Conservation (phyloP, 768 basidiomycete species). For the Coprinopsis cinerea region DNA sequence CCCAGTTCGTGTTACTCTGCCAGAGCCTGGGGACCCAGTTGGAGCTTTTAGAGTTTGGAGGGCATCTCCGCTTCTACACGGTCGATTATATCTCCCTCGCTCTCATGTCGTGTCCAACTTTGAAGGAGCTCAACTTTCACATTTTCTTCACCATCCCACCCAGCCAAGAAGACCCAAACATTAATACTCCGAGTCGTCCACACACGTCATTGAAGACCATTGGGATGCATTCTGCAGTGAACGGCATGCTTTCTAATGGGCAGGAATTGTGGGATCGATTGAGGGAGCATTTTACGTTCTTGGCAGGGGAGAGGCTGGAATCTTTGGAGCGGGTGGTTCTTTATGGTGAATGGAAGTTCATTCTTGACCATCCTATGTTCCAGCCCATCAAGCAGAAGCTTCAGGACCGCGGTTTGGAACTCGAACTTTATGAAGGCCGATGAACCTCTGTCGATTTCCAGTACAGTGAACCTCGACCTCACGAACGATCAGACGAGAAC, state of each 20-base stretch:
- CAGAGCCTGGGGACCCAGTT: slow-evolving; percentile 44
- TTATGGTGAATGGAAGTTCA: slow-evolving; percentile 48
- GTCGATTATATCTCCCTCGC: slow-evolving; percentile 42
- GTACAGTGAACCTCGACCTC: no score
- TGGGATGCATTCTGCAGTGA: slow-evolving; percentile 46
- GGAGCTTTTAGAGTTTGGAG: slow-evolving; percentile 51
- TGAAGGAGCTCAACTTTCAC: slow-evolving; percentile 51
- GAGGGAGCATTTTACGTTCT: slow-evolving; percentile 41
- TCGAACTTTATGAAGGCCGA: no score
- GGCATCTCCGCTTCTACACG: slow-evolving; percentile 47
- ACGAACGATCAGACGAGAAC: no score
- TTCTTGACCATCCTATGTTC: slow-evolving; percentile 31
- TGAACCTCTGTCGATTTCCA: no score
- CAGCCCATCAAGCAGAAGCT: slow-evolving; percentile 1
- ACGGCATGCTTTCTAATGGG: slow-evolving; percentile 32
- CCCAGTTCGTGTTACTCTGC: slow-evolving; percentile 43
- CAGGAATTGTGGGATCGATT: slow-evolving; percentile 34
- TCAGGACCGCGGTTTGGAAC: no score
- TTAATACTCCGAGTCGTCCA: background rate
- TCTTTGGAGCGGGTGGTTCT: slow-evolving; percentile 39
- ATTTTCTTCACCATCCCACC: slow-evolving; percentile 41
- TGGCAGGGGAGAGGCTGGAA: slow-evolving; percentile 37
- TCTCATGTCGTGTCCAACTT: slow-evolving; percentile 38
- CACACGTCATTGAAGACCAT: slow-evolving; percentile 35
- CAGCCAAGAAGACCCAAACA: slow-evolving; percentile 8